Percentiles rank a stretch among this genome's conserved stretches.
Conservation (phyloP, 2,329 filamentous ascomycete genomes). For the Chaetothyriales sp. region DNA sequence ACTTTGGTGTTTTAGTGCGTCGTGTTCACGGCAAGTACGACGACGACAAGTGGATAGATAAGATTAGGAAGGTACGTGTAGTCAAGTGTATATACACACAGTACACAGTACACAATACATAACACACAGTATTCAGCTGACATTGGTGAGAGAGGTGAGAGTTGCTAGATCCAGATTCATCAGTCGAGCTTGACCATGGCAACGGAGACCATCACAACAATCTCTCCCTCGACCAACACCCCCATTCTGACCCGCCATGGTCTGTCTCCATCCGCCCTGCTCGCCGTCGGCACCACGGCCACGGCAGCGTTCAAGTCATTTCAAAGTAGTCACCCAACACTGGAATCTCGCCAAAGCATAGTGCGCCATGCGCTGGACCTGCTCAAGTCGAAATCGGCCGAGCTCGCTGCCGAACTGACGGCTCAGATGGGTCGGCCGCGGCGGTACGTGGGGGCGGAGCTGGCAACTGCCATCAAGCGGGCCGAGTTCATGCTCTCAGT, state of each 20-base stretch:
- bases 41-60: no score
- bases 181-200: conserved; percentile 24
- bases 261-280: conserved; percentile 53
- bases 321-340: conserved; percentile 58
- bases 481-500: conserved; percentile 77
- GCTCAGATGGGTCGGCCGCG: conserved; percentile 94
- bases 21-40: no score
- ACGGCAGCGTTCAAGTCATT: conserved; percentile 62
- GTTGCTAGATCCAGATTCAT: neutral
- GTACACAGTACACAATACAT: no score
- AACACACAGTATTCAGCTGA: neutral
- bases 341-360: conserved; percentile 63
- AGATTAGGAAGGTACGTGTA: no score
- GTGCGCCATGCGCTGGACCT: conserved; percentile 64
- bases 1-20: no score
- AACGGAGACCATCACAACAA: conserved; percentile 52
- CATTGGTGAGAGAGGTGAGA: neutral
- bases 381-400: conserved; percentile 57
- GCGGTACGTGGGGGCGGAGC: conserved; percentile 67
- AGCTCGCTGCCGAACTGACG: conserved; percentile 68
- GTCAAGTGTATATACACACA: no score
- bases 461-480: conserved; percentile 70
- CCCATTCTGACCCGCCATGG: conserved; percentile 66
- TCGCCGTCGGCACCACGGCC: conserved; percentile 55
- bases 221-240: conserved; percentile 81